phyloP scores from a whole-genome alignment of 768 basidiomycete species.

The Boletus subparvulus region DNA sequence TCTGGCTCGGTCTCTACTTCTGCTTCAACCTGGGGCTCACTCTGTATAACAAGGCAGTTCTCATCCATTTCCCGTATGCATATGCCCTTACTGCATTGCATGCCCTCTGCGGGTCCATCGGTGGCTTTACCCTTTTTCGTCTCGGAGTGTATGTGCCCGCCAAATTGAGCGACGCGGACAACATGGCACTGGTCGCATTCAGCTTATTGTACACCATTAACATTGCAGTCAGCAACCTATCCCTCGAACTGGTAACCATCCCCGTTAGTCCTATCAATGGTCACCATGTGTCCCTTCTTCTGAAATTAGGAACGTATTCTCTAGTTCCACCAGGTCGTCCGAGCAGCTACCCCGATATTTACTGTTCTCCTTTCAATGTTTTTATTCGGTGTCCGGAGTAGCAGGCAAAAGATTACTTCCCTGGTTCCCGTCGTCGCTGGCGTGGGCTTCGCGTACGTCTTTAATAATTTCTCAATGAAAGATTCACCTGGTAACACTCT shows the following conservation, averaged over 20 bases:
- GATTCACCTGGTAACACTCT: not conserved
- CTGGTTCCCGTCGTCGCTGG: conserved; percentile 86
- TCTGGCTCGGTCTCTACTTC: conserved; percentile 85
- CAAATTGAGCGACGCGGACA: conserved; percentile 49
- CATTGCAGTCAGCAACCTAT: conserved; percentile 92
- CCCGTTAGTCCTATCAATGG: conserved; percentile 56
- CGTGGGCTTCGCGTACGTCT: conserved; percentile 79
- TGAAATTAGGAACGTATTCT: not conserved
- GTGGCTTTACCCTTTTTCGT: conserved; percentile 66
- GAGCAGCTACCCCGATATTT: conserved; percentile 90
- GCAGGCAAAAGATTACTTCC: conserved; percentile 61
- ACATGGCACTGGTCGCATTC: conserved; percentile 70
- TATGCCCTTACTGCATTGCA: conserved; percentile 94
- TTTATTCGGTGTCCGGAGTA: conserved; percentile 64
- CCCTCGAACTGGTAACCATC: conserved; percentile 83
- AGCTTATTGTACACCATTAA: conserved; percentile 92
- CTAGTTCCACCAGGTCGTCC: conserved; percentile 96
- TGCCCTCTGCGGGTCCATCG: conserved; percentile 80
- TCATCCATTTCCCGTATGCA: conserved; percentile 91
- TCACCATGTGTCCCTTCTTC: not conserved
- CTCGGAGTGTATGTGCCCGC: conserved; percentile 59
- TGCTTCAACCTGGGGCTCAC: conserved; percentile 88
- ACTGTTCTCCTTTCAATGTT: conserved; percentile 74
- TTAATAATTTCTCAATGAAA: not conserved
- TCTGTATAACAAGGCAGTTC: conserved; percentile 91